phyloP scores from a whole-genome alignment of 345 rosid genomes.

The Eucalyptus victrix region DNA sequence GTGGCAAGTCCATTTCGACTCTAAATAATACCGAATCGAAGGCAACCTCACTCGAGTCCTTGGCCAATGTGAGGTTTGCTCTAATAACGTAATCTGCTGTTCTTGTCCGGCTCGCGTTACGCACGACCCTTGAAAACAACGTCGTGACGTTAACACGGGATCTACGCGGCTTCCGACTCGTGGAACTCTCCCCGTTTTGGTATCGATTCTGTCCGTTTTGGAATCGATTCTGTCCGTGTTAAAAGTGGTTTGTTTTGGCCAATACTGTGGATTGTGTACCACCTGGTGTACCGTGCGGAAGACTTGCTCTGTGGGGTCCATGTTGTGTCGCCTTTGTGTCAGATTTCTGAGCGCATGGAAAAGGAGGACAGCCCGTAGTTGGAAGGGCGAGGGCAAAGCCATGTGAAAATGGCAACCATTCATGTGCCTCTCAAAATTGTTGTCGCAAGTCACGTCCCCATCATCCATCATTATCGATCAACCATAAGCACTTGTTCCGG shows the following conservation, averaged over 20 bases:
- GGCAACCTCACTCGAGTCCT: not conserved
- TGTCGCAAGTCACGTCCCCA: not conserved
- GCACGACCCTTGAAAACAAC: not conserved
- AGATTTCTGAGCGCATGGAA: not conserved
- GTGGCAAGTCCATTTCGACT: not conserved
- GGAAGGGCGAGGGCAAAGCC: not conserved
- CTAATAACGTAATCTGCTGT: not conserved
- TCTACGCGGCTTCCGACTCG: not conserved
- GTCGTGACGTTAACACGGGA: not conserved
- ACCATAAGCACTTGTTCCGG: not conserved
- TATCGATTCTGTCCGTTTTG: not conserved
- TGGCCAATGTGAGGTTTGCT: not conserved
- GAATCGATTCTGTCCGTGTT: not conserved
- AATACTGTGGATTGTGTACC: not conserved
- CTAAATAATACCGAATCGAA: not conserved
- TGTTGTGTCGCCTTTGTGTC: not conserved
- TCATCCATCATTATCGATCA: not conserved
- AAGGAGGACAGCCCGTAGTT: not conserved
- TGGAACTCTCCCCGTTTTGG: not conserved
- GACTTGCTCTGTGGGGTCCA: not conserved
- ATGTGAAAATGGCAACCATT: not conserved
- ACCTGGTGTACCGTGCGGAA: not conserved
- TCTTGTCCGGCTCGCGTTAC: not conserved
- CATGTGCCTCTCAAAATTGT: not conserved
- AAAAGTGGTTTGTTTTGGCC: not conserved